phyloP scores from a whole-genome alignment of 2,329 filamentous ascomycete species.

The Hymenoscyphus albidus region DNA sequence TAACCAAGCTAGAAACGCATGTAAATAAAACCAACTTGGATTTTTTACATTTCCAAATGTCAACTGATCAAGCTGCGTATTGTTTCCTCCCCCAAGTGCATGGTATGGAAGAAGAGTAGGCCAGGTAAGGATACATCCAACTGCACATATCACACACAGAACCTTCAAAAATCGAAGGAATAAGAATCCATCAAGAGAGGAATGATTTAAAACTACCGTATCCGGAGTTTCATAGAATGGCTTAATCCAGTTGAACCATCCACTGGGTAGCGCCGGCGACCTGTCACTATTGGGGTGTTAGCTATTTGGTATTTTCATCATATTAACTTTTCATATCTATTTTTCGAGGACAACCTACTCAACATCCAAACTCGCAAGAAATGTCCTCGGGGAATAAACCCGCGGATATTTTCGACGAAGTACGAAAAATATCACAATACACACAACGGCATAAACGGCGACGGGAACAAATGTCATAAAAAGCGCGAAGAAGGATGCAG shows the following conservation, averaged over 20 bases:
- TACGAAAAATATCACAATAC: slow-evolving; percentile 49
- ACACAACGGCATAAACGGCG: slow-evolving; percentile 45
- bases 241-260: slow-evolving; percentile 37
- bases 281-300: slow-evolving; percentile 30
- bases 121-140: slow-evolving; percentile 60
- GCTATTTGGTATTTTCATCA: not conserved
- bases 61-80: slow-evolving; percentile 54
- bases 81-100: slow-evolving; percentile 52
- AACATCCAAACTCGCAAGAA: slow-evolving; percentile 46
- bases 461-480: slow-evolving; percentile 53
- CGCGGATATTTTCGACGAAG: slow-evolving; percentile 46
- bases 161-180: slow-evolving; percentile 64
- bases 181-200: slow-evolving; percentile 63
- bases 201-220: slow-evolving; percentile 53
- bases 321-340: slow-evolving; percentile 4
- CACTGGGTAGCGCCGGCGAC: slow-evolving; percentile 29
- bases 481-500: slow-evolving; percentile 40
- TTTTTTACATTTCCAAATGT: slow-evolving; percentile 55
- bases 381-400: slow-evolving; percentile 54
- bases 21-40: slow-evolving; percentile 55
- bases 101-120: slow-evolving; percentile 64
- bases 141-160: slow-evolving; percentile 54
- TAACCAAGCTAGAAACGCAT: slow-evolving; percentile 58
- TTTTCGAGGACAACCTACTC: slow-evolving; percentile 39
- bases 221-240: slow-evolving; percentile 35